These are phyloP conservation scores for Jackrogersella minutella DNA, from an alignment of 495 filamentous ascomycete genomes.

Conservation along the genomic window DNA sequence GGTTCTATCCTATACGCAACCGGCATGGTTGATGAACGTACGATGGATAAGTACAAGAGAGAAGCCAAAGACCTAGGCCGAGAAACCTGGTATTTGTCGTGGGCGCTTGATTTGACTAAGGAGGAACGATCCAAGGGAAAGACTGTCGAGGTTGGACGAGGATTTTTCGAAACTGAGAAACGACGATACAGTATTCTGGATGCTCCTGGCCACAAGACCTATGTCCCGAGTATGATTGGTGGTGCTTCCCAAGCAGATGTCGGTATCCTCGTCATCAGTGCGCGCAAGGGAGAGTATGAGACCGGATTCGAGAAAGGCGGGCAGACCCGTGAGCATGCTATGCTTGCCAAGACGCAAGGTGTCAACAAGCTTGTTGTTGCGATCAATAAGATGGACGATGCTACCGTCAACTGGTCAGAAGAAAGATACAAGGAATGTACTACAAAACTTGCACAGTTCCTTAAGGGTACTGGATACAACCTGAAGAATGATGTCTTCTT, in stretches of 20 bases:
- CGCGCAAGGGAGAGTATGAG: slow-evolving; percentile 98
- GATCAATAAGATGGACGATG: slow-evolving; percentile 98
- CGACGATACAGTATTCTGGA: slow-evolving; percentile 92
- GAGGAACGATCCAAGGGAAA: slow-evolving; percentile 98
- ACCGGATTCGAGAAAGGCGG: slow-evolving; percentile 99
- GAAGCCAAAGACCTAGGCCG: slow-evolving; percentile 95
- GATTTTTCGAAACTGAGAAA: slow-evolving; percentile 94
- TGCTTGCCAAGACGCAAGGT: slow-evolving; percentile 97
- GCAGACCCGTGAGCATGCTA: slow-evolving; percentile 95
- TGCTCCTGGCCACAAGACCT: slow-evolving; percentile 96
- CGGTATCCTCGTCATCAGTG: slow-evolving; percentile 93
- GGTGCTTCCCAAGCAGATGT: slow-evolving; percentile 97
- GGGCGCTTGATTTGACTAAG: slow-evolving; percentile 95
- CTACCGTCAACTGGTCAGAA: slow-evolving; percentile 93
- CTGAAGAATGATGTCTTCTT: slow-evolving; percentile 87
- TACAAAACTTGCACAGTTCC: slow-evolving; percentile 83
- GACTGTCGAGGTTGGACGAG: slow-evolving; percentile 96
- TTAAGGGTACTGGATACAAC: slow-evolving; percentile 92
- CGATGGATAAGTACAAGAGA: slow-evolving; percentile 95
- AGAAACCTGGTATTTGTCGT: slow-evolving; percentile 98
- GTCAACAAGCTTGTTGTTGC: slow-evolving; percentile 92
- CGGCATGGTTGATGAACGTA: slow-evolving; percentile 98
- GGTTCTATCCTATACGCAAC: slow-evolving; percentile 90
- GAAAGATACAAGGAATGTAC: slow-evolving; percentile 92
- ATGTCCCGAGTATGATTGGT: slow-evolving; percentile 95